These are phyloP conservation scores for Paracorniculantispora psalliotae DNA, from an alignment of 2,329 filamentous ascomycete species.

Conservation along the genomic window DNA sequence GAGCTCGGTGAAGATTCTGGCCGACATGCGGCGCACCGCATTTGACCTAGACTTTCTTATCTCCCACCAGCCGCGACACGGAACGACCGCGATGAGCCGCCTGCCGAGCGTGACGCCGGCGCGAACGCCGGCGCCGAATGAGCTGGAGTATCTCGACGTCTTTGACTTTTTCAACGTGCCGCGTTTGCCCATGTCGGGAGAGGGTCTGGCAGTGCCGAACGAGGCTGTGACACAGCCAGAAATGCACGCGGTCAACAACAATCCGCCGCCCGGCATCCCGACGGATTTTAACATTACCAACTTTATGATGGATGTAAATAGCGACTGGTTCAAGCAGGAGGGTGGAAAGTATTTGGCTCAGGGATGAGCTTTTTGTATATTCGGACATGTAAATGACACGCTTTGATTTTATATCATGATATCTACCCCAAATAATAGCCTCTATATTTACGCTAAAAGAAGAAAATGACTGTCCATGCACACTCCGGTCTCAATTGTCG, in stretches of 20 bases:
- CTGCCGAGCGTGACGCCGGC: conserved; percentile 53
- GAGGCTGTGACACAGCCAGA: conserved; percentile 20
- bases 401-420: not conserved
- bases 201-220: conserved; percentile 18
- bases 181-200: conserved; percentile 49
- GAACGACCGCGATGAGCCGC: conserved; percentile 36
- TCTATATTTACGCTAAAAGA: not conserved
- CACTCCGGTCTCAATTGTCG: not conserved
- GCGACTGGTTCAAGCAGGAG: conserved; percentile 64
- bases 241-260: conserved; percentile 25
- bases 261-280: conserved; percentile 18
- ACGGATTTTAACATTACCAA: conserved; percentile 76
- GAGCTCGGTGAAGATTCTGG: conserved; percentile 77
- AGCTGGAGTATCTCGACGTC: conserved; percentile 85
- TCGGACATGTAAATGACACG: not conserved
- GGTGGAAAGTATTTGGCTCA: conserved; percentile 20
- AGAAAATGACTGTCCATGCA: not conserved
- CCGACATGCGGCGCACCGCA: conserved; percentile 86
- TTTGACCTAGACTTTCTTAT: conserved; percentile 90
- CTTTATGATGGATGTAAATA: conserved; percentile 69
- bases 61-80: conserved; percentile 65
- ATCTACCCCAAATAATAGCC: not conserved
- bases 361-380: not conserved
- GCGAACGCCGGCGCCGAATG: conserved; percentile 69
- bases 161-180: conserved; percentile 96